These are phyloP conservation scores for Picocystis sp. DNA, from an alignment of 163 green algal genomes.

Conservation along the genomic window DNA sequence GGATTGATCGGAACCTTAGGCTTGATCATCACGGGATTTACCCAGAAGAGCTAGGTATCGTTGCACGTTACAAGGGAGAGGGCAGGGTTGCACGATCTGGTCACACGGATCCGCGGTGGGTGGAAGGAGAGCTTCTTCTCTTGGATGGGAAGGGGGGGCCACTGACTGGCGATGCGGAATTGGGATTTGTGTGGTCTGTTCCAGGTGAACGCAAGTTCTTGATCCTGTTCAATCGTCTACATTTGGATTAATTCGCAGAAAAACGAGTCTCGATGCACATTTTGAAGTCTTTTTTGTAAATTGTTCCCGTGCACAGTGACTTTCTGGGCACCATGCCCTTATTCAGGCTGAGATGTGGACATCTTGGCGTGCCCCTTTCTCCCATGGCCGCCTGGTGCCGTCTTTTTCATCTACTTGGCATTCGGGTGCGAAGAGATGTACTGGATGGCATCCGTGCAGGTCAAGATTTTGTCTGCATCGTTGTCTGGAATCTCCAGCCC, in stretches of 20 bases:
- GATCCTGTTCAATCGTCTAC: conserved; percentile 52
- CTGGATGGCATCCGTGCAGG: conserved; percentile 69
- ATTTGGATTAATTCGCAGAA: conserved; percentile 12
- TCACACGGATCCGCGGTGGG: conserved; percentile 46
- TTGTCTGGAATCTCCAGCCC: conserved; percentile 91
- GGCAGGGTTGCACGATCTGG: conserved; percentile 56
- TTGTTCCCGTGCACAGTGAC: too few species aligned
- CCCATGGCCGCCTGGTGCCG: too few species aligned
- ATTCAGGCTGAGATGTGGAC: too few species aligned
- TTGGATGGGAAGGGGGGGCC: conserved; percentile 4
- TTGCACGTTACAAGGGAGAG: conserved; percentile 53
- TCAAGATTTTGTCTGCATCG: conserved; percentile 93
- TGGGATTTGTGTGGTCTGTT: conserved; percentile 73
- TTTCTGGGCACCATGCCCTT: too few species aligned
- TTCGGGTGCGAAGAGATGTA: conserved; percentile 90
- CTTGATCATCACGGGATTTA: conserved; percentile 41
- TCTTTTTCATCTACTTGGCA: conserved; percentile 49
- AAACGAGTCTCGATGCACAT: too few species aligned
- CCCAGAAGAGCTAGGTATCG: conserved; percentile 59
- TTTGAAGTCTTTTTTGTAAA: too few species aligned
- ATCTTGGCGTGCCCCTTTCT: too few species aligned
- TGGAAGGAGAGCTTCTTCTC: conserved; percentile 12
- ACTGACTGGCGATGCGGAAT: conserved; percentile 39
- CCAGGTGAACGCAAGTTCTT: conserved; percentile 49
- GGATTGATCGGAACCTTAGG: conserved; percentile 23